phyloP scores from a whole-genome alignment of 129 eudicot genomes.

The Helianthus annuus region DNA sequence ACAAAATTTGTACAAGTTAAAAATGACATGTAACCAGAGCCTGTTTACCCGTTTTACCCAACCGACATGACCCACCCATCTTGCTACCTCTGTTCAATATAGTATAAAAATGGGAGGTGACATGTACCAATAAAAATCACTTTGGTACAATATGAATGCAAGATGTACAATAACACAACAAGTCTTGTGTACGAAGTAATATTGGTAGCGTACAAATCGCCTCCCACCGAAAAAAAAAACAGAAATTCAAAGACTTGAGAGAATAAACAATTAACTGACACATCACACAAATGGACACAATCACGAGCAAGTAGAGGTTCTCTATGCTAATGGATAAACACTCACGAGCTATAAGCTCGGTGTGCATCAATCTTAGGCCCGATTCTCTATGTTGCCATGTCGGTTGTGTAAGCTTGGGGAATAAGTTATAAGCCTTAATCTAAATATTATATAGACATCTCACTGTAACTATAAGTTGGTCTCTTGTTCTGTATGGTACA shows the following conservation, averaged over 20 bases:
- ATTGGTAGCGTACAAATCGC: background rate
- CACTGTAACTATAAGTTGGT: background rate
- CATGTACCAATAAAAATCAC: background rate
- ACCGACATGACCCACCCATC: background rate
- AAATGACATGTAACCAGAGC: no score
- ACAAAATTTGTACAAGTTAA: no score
- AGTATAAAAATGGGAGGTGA: background rate
- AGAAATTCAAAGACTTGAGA: background rate
- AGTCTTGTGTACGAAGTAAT: background rate
- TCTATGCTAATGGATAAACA: background rate
- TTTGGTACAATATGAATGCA: background rate
- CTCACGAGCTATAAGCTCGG: background rate
- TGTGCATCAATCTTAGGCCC: background rate
- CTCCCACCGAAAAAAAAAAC: background rate
- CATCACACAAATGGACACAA: background rate
- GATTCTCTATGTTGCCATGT: background rate
- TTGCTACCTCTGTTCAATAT: background rate
- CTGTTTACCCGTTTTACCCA: background rate
- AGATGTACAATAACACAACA: background rate
- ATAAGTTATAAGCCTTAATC: background rate
- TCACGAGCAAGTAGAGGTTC: background rate
- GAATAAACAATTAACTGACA: background rate
- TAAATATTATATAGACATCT: background rate
- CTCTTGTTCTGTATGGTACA: background rate
- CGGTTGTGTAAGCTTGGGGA: background rate